phyloP scores from a whole-genome alignment of 306 rosid species.

The Dryas octopetala region DNA sequence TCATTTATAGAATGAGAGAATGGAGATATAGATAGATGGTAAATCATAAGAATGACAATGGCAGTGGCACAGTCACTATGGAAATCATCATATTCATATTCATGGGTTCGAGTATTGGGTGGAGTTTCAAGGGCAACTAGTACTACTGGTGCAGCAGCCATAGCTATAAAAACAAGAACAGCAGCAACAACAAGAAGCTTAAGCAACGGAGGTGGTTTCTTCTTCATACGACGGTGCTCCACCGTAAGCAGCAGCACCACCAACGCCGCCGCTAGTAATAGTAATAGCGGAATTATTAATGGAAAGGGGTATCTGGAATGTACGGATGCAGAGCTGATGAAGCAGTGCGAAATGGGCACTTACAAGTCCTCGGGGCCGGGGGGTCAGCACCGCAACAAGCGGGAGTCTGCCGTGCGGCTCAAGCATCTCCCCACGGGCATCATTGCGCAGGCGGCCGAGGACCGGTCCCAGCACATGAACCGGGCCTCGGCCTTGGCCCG shows the following conservation, averaged over 20 bases:
- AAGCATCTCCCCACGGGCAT: conserved; percentile 86
- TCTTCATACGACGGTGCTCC: conserved; percentile 23
- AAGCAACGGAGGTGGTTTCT: conserved; percentile 19
- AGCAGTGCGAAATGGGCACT: conserved; percentile 75
- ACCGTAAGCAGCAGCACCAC: conserved; percentile 12
- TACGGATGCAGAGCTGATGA: conserved; percentile 71
- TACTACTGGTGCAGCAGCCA: conserved; percentile 8
- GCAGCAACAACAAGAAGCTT: neutral
- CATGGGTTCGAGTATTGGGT: conserved; percentile 11
- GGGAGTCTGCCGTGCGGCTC: conserved; percentile 84
- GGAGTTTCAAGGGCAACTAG: conserved; percentile 6
- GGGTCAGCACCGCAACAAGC: conserved; percentile 96
- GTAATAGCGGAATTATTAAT: neutral
- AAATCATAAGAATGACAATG: neutral
- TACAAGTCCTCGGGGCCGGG: conserved; percentile 86
- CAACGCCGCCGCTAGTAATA: neutral
- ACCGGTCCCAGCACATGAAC: conserved; percentile 90
- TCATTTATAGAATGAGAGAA: too few species aligned
- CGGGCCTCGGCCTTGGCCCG: conserved; percentile 78
- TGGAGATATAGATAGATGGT: too few species aligned
- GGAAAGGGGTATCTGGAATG: conserved; percentile 54
- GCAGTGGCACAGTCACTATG: conserved; percentile 1
- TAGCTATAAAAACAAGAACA: neutral
- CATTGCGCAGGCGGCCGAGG: conserved; percentile 89
- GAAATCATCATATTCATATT: conserved; percentile 10